Percentiles rank a stretch among this genome's conserved stretches.
Conservation (phyloP, 2,329 filamentous ascomycete species). For the Trichoderma sp. region DNA sequence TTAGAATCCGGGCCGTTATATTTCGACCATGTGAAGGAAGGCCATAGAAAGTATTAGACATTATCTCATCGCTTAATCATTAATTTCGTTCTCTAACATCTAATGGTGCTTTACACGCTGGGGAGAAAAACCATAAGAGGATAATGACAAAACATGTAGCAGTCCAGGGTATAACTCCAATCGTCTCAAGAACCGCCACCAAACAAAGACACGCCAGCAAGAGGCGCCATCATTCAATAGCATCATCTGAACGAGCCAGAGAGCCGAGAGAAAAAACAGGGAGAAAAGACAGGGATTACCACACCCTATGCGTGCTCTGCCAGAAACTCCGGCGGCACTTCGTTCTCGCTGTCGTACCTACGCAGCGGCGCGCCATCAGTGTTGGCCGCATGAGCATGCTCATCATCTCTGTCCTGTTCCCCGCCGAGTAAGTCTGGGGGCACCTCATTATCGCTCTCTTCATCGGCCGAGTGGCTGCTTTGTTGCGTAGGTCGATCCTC, state of each 20-base stretch:
- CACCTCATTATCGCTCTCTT: constrained; percentile 27
- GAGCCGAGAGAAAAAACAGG: neutral
- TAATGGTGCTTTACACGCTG: neutral
- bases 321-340: constrained; percentile 52
- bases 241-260: neutral
- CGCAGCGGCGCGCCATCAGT: constrained; percentile 22
- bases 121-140: neutral
- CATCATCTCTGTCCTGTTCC: constrained; percentile 26
- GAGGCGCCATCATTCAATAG: neutral
- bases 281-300: neutral
- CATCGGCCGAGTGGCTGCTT: neutral
- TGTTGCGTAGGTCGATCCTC: neutral
- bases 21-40: neutral
- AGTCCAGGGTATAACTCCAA: neutral
- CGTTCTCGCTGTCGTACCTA: constrained; percentile 43
- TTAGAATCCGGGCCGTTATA: too few relatives aligned
- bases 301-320: constrained; percentile 39
- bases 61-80: neutral
- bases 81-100: neutral
- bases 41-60: neutral
- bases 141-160: neutral
- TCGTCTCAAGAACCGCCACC: neutral
- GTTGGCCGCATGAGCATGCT: constrained; percentile 21
- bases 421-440: constrained; percentile 32
- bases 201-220: neutral